Evolutionary conservation across 2,329 filamentous ascomycete genomes (phyloP).

Genomic region (Penicillium sp.): DNA sequence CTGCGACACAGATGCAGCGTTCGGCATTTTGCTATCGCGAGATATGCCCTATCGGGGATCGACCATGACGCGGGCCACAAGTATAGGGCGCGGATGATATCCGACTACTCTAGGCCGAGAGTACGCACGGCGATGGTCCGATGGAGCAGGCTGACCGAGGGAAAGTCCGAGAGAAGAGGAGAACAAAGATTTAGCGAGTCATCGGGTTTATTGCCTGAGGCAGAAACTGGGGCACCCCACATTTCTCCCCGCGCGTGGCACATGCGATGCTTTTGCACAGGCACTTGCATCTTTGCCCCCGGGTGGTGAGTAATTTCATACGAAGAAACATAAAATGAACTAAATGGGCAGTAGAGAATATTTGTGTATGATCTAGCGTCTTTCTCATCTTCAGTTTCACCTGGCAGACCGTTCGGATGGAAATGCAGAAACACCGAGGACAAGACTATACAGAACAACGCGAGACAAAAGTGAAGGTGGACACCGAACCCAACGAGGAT

Average conservation of each 20-base stretch:
- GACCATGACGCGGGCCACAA: slow-evolving; percentile 17
- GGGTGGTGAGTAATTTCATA: no score
- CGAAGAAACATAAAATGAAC: no score
- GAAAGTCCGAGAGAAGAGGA: slow-evolving; percentile 2
- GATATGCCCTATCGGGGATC: slow-evolving; percentile 21
- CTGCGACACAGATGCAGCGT: slow-evolving; percentile 24
- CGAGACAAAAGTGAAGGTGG: not conserved
- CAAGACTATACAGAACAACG: not conserved
- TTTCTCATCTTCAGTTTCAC: no score
- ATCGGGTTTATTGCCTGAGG: slow-evolving; percentile 12
- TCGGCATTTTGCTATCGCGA: slow-evolving; percentile 38
- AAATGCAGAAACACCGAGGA: not conserved
- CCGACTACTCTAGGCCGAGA: not conserved
- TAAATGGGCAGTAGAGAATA: no score
- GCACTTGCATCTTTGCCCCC: not conserved
- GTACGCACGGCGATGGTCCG: slow-evolving; percentile 12
- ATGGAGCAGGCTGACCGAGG: slow-evolving; percentile 12
- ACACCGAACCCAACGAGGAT: not conserved
- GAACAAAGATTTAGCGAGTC: slow-evolving; percentile 4
- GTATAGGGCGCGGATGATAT: not conserved
- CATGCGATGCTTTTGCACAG: not conserved
- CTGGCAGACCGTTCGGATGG: not conserved
- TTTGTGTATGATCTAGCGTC: no score
- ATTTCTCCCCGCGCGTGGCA: slow-evolving; percentile 17
- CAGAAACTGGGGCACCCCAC: slow-evolving; percentile 25